Evolutionary conservation across 495 filamentous ascomycete genomes (phyloP).

Genomic region (Neurospora tetrasperma): DNA sequence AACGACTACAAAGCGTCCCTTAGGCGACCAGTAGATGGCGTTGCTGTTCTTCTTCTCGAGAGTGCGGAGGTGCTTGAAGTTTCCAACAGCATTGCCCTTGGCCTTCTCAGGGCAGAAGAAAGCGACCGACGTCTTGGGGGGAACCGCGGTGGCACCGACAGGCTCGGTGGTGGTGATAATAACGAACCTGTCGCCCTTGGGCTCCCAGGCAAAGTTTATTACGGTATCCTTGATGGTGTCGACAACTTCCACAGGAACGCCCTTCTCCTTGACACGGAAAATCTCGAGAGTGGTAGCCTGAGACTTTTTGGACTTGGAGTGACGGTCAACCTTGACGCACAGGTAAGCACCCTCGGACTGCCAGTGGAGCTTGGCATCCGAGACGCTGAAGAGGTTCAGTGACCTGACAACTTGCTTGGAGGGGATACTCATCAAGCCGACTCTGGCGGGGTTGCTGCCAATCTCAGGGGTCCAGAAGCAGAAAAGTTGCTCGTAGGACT

Average conservation of each 20-base stretch:
- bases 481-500: conserved; percentile 86
- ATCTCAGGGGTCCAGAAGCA: conserved; percentile 99
- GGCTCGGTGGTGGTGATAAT: conserved; percentile 91
- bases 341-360: conserved; percentile 88
- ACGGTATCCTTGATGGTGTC: conserved; percentile 96
- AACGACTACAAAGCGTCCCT: conserved; percentile 86
- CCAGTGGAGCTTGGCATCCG: conserved; percentile 95
- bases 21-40: conserved; percentile 98
- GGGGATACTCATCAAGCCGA: conserved; percentile 91
- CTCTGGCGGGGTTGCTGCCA: conserved; percentile 94
- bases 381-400: conserved; percentile 93
- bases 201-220: conserved; percentile 98
- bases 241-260: conserved; percentile 94
- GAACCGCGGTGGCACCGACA: conserved; percentile 58
- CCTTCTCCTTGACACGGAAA: conserved; percentile 92
- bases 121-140: conserved; percentile 87
- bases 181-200: conserved; percentile 92
- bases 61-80: conserved; percentile 89
- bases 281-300: conserved; percentile 95
- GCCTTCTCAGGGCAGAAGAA: conserved; percentile 95
- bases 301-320: conserved; percentile 98
- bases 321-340: conserved; percentile 96
- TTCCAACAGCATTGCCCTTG: conserved; percentile 67
- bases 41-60: conserved; percentile 99
- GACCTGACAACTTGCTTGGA: conserved; percentile 88